A percentile compares a stretch with the other conserved stretches of the same genome.
Evolutionary conservation across 2,329 filamentous ascomycete species (phyloP).

Genomic region (Fusarium cicatricum): DNA sequence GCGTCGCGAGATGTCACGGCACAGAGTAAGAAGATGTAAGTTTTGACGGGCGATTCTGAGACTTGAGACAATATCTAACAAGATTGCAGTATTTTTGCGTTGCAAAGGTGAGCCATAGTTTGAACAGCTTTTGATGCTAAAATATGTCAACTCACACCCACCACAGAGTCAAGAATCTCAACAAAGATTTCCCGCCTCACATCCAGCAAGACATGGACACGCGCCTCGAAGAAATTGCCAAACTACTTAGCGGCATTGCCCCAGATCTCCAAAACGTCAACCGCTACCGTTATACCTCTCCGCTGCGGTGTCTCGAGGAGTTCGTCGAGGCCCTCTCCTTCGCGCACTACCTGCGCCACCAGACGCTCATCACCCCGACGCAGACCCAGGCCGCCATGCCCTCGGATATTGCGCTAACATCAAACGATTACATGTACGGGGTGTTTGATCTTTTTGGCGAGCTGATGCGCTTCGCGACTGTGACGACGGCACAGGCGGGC

Average conservation of each 20-base stretch:
- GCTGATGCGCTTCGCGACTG: conserved; percentile 96
- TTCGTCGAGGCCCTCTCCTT: conserved; percentile 93
- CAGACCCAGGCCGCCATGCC: conserved; percentile 63
- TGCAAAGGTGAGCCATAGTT: conserved; percentile 48
- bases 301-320: conserved; percentile 90
- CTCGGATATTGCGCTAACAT: conserved; percentile 69
- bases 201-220: conserved; percentile 75
- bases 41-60: not conserved
- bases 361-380: conserved; percentile 74
- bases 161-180: conserved; percentile 69
- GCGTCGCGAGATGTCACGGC: conserved; percentile 92
- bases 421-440: conserved; percentile 88
- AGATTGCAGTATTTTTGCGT: conserved; percentile 47
- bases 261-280: conserved; percentile 82
- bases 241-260: conserved; percentile 72
- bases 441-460: conserved; percentile 95
- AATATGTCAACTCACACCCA: conserved; percentile 24
- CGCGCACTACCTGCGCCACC: conserved; percentile 82
- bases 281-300: conserved; percentile 79
- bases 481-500: conserved; percentile 80
- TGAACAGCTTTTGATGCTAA: not conserved
- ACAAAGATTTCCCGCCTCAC: conserved; percentile 69
- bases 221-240: conserved; percentile 75
- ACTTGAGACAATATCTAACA: conserved; percentile 4
- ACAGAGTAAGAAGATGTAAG: conserved; percentile 94